Evolutionary conservation across 2,329 filamentous ascomycete genomes (phyloP).

Genomic region (Escovopsis sp.): DNA sequence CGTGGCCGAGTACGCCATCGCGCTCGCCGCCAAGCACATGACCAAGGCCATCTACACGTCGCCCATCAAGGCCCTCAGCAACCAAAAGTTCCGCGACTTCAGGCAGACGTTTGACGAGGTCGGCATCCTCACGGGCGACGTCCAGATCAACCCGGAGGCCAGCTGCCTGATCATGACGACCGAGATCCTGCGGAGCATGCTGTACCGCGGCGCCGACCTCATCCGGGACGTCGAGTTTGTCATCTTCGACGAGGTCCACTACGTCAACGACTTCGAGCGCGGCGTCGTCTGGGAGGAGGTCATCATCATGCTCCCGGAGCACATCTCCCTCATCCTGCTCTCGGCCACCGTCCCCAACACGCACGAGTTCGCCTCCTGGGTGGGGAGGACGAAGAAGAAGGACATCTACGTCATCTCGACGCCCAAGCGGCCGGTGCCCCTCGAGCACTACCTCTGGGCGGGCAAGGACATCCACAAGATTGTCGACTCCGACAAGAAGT

Average conservation of each 20-base stretch:
- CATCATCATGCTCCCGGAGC: constrained; percentile 97
- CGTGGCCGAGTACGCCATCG: constrained; percentile 95
- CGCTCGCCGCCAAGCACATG: constrained; percentile 94
- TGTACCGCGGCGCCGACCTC: constrained; percentile 88
- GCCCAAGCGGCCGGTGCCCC: constrained; percentile 80
- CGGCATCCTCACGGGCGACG: constrained; percentile 90
- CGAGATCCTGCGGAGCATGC: constrained; percentile 94
- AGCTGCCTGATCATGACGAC: constrained; percentile 99
- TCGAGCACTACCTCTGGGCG: constrained; percentile 95
- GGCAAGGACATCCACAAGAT: constrained; percentile 89
- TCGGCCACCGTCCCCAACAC: constrained; percentile 97
- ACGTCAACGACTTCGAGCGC: constrained; percentile 90
- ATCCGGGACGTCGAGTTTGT: constrained; percentile 97
- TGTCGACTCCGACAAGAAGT: constrained; percentile 82
- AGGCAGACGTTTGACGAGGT: constrained; percentile 84
- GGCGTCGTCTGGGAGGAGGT: constrained; percentile 99
- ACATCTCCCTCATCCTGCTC: constrained; percentile 86
- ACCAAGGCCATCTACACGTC: constrained; percentile 99
- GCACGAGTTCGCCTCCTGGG: constrained; percentile 95
- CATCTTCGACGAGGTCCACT: constrained; percentile 98
- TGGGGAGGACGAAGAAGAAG: constrained; percentile 94
- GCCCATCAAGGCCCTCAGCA: constrained; percentile 94
- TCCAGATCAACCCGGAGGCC: constrained; percentile 93
- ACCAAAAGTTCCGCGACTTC: constrained; percentile 97
- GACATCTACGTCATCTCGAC: constrained; percentile 99